Evolutionary conservation across 2,329 filamentous ascomycete genomes (phyloP), one percentile per base, ranked within the genome.

Genomic region (Fusarium penzigii): DNA sequence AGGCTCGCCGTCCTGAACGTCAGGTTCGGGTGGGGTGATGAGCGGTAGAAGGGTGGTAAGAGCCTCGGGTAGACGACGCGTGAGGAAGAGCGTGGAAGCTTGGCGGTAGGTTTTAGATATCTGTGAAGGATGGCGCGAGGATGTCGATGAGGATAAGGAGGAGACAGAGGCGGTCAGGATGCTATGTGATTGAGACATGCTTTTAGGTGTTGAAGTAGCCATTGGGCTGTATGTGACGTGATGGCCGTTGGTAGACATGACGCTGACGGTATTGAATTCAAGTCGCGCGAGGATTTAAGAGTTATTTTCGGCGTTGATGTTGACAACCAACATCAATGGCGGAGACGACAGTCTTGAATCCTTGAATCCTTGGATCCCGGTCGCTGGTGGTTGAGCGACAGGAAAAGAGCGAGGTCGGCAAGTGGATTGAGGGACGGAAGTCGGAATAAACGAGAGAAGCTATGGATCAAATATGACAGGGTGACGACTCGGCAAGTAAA

Each of bases 61-160:
- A 0, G 93, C 90, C 74, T 99, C 94, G 62, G 91, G 89, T 48
- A 97, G 79, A 44, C 93, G 89, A 71, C 94, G 92, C 71, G 94
- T 99, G 54, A 99, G 81, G 75, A 96, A 99, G 20, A 97, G 83
- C 59, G 94, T 92, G 7, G 92, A 95, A 32, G 94, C 90, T 75
- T 96, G 92, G 61, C 93, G 90, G 75, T 97, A 97, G 29, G 89
- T 89, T 73, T 94, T 94, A 62, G 93, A 94, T 66, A 96, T 89
- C 65, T 89, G 84, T 44, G 84, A 87, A 42, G 86, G 79, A 48
- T 85, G 83, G 48, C 86, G 85, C 40, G 81, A 74, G 20, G 80
- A 75, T 29, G 77, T 75, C 45, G 87, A 82, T 46, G 84, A 84
- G 14, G 84, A 82, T 44, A 90, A 77, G 51, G 86, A 89, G 48